Evolutionary conservation across 1,284 basidiomycete species (phyloP).

Genomic region (Sanghuangporus baumii): DNA sequence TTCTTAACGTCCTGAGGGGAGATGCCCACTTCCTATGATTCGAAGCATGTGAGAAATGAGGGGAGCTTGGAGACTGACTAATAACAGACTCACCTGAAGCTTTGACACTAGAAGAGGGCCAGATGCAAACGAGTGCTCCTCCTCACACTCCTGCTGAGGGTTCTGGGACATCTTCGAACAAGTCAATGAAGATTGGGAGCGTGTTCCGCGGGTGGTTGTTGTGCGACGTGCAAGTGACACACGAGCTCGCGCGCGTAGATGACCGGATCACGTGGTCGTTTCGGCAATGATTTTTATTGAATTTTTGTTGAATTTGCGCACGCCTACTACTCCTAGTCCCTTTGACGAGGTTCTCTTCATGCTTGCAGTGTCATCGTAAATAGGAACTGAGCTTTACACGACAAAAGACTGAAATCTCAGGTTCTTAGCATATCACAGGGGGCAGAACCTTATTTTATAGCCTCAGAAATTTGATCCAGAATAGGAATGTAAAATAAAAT

Average conservation of each 20-base stretch:
- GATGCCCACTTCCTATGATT: conserved; percentile 75
- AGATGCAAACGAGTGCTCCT: conserved; percentile 44
- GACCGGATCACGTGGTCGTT: conserved; percentile 8
- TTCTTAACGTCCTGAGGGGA: conserved; percentile 93
- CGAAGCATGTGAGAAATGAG: background rate
- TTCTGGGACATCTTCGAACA: conserved; percentile 35
- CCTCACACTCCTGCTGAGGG: conserved; percentile 49
- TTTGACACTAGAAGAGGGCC: conserved; percentile 82
- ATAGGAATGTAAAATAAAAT: no score
- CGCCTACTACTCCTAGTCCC: no score
- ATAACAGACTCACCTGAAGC: conserved; percentile 40
- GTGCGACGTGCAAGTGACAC: background rate
- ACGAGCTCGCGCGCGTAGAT: background rate
- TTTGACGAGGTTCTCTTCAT: no score
- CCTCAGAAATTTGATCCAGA: no score
- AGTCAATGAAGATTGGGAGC: background rate
- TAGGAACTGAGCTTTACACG: no score
- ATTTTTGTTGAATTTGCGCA: no score
- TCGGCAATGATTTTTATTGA: no score
- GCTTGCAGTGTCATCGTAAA: no score
- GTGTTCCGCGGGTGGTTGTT: background rate
- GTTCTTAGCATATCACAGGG: no score
- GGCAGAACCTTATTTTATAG: no score
- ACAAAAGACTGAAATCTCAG: no score
- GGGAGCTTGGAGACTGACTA: conserved; percentile 23